A percentile compares a stretch with the other conserved stretches of the same genome.
Evolutionary conservation across 257 asterid genomes (phyloP).

Genomic region (Linderniella brevidens): DNA sequence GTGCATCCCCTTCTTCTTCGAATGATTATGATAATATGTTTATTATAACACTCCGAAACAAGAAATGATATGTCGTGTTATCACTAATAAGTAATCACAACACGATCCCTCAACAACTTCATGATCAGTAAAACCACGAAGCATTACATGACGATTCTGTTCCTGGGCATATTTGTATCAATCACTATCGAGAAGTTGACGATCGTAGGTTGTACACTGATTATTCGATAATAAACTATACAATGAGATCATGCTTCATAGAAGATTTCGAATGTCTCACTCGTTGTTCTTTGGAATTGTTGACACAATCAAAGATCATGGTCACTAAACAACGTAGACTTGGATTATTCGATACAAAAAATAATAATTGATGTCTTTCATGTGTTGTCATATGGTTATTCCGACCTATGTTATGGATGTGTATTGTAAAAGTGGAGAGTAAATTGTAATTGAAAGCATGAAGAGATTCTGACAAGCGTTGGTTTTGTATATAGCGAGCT

Average conservation of each 20-base stretch:
- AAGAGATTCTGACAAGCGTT: not conserved
- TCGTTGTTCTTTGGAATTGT: not conserved
- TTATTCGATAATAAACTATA: not conserved
- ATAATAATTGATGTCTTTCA: not conserved
- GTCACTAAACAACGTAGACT: not conserved
- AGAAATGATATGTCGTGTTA: no score
- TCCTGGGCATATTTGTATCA: not conserved
- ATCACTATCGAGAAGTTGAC: not conserved
- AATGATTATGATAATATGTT: no score
- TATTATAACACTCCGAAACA: no score
- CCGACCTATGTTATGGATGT: not conserved
- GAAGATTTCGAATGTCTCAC: not conserved
- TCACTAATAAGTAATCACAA: no score
- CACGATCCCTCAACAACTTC: not conserved
- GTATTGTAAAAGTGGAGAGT: no score
- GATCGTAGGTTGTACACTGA: not conserved
- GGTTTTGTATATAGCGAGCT: not conserved
- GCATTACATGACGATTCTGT: not conserved
- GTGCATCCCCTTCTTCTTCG: no score
- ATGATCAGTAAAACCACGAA: not conserved
- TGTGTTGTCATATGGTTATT: not conserved
- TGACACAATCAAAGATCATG: not conserved
- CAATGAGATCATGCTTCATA: slow-evolving; percentile 1
- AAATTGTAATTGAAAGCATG: not conserved
- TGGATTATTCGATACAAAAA: not conserved